Conservation (phyloP, 768 basidiomycete genomes). For the Agaricus sinodeliciosus region DNA sequence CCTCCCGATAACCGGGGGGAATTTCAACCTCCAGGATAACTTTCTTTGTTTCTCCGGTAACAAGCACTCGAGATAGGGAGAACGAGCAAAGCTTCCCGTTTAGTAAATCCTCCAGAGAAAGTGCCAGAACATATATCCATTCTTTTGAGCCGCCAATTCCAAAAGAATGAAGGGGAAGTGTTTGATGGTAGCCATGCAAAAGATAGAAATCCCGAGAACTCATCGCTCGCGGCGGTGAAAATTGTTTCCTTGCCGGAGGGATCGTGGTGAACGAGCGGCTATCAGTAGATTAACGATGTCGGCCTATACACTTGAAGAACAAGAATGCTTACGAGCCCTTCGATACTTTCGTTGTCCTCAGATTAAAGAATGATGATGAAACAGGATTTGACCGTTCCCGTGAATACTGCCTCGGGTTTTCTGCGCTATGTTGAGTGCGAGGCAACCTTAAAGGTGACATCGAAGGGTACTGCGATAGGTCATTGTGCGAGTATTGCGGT, state of each 20-base stretch:
- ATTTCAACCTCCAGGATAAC: constrained; percentile 56
- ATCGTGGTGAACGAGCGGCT: constrained; percentile 6
- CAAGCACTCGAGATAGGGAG: constrained; percentile 49
- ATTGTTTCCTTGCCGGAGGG: background rate
- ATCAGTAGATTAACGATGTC: background rate
- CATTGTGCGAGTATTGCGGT: constrained; percentile 1
- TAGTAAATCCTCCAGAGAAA: constrained; percentile 59
- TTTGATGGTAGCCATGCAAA: background rate
- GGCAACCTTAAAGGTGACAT: background rate
- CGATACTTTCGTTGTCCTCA: background rate
- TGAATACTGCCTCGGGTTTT: constrained; percentile 1
- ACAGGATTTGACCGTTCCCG: background rate
- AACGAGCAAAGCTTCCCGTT: constrained; percentile 49
- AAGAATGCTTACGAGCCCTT: constrained; percentile 2
- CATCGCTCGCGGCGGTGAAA: background rate
- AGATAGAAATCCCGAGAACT: constrained; percentile 4
- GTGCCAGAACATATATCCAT: constrained; percentile 60
- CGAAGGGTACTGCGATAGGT: background rate
- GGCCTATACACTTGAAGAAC: background rate
- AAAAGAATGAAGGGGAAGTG: constrained; percentile 32
- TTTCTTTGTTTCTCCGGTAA: constrained; percentile 41
- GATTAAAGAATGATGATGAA: background rate
- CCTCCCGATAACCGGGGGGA: constrained; percentile 53
- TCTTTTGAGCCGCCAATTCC: constrained; percentile 42
- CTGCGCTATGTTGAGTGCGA: background rate